These are phyloP conservation scores for Clonostachys sp. DNA, from an alignment of 2,329 filamentous ascomycete genomes.

Conservation along the genomic window DNA sequence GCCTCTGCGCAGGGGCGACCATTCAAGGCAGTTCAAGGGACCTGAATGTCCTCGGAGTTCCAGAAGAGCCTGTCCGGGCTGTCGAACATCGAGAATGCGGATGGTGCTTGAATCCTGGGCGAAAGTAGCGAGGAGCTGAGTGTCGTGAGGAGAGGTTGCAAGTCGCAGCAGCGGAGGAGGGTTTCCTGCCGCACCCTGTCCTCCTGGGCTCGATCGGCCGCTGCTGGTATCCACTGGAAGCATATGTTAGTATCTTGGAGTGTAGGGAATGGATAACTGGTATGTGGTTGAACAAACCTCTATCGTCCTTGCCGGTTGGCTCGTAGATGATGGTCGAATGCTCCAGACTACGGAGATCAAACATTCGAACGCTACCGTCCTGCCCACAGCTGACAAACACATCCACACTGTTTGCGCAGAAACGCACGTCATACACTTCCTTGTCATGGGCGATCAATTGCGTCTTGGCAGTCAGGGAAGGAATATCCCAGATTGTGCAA, in stretches of 20 bases:
- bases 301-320: slow-evolving; percentile 79
- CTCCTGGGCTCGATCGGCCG: slow-evolving; percentile 66
- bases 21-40: slow-evolving; percentile 88
- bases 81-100: slow-evolving; percentile 91
- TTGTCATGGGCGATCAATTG: slow-evolving; percentile 98
- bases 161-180: slow-evolving; percentile 75
- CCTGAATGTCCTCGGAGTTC: slow-evolving; percentile 87
- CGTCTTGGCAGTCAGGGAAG: slow-evolving; percentile 94
- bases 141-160: slow-evolving; percentile 90
- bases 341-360: slow-evolving; percentile 91
- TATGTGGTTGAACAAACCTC: slow-evolving; percentile 43
- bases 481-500: slow-evolving; percentile 99
- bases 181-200: slow-evolving; percentile 66
- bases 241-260: neutral
- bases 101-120: slow-evolving; percentile 89
- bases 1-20: slow-evolving; percentile 83
- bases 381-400: slow-evolving; percentile 98
- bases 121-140: slow-evolving; percentile 94
- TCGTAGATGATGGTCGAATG: slow-evolving; percentile 99
- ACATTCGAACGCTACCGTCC: slow-evolving; percentile 97
- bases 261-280: slow-evolving; percentile 8
- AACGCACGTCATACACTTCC: slow-evolving; percentile 96
- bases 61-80: slow-evolving; percentile 90
- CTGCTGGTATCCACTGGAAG: slow-evolving; percentile 42
- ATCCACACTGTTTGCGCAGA: slow-evolving; percentile 97